Conservation (phyloP, 2,329 filamentous ascomycete genomes). For the Leptographium flavum region DNA sequence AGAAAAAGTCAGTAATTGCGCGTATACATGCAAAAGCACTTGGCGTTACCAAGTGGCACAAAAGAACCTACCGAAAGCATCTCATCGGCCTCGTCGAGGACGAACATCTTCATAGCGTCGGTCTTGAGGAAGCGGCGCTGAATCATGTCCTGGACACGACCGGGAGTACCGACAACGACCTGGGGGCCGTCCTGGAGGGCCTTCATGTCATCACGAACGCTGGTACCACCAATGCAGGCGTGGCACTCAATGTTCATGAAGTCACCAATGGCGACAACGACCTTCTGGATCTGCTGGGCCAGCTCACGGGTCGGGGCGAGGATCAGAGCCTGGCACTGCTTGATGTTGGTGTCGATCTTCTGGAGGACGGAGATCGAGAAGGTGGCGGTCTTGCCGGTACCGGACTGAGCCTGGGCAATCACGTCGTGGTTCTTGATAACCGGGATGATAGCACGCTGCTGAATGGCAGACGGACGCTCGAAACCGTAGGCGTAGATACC, state of each 20-base stretch:
- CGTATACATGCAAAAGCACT: no score
- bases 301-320: constrained; percentile 96
- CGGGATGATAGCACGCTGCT: constrained; percentile 99
- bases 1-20: constrained; percentile 22
- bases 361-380: constrained; percentile 99
- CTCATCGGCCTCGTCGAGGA: constrained; percentile 98
- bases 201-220: constrained; percentile 97
- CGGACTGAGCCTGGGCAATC: constrained; percentile 98
- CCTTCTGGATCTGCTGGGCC: constrained; percentile 98
- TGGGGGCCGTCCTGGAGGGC: constrained; percentile 90
- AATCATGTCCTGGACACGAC: constrained; percentile 99
- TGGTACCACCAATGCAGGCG: constrained; percentile 97
- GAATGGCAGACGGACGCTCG: constrained; percentile 97
- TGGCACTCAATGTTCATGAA: constrained; percentile 99
- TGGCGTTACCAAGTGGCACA: not conserved
- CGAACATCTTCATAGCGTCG: constrained; percentile 98
- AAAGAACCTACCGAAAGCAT: constrained; percentile 68
- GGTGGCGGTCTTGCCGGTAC: constrained; percentile 98
- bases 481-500: constrained; percentile 99
- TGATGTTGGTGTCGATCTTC: constrained; percentile 91
- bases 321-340: constrained; percentile 96
- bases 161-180: constrained; percentile 93
- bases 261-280: constrained; percentile 95
- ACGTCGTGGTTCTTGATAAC: constrained; percentile 99
- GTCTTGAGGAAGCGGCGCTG: constrained; percentile 95